Conservation (phyloP, 1,284 basidiomycete genomes). For the Pisolithus thermaeus region DNA sequence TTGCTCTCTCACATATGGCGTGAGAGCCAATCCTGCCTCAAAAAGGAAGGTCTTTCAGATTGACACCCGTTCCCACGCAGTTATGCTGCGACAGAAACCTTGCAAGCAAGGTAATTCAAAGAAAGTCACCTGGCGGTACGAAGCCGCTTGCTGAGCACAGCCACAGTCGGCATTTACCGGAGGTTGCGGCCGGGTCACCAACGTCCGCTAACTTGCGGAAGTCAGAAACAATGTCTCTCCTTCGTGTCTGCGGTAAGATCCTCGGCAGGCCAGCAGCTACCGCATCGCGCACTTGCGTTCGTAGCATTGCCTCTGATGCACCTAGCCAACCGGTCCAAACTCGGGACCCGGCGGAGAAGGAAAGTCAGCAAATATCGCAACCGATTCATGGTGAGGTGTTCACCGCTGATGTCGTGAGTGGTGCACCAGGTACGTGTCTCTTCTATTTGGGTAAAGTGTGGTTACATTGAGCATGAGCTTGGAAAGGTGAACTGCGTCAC, state of each 20-base stretch:
- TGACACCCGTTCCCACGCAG: too few species aligned
- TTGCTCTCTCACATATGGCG: too few species aligned
- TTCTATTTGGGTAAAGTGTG: not conserved
- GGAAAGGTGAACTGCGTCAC: slow-evolving; percentile 74
- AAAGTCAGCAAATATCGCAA: slow-evolving; percentile 29
- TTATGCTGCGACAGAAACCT: too few species aligned
- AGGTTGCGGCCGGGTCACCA: too few species aligned
- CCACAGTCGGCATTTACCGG: too few species aligned
- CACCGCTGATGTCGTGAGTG: slow-evolving; percentile 72
- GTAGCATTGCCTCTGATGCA: slow-evolving; percentile 16
- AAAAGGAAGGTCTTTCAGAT: too few species aligned
- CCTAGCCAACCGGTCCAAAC: slow-evolving; percentile 21
- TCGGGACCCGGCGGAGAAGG: slow-evolving; percentile 21
- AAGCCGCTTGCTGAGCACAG: too few species aligned
- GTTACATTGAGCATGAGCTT: not conserved
- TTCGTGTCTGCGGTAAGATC: slow-evolving; percentile 32
- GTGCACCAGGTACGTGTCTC: slow-evolving; percentile 60
- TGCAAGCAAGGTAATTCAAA: too few species aligned
- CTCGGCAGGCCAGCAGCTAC: slow-evolving; percentile 22
- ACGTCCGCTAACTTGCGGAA: not conserved
- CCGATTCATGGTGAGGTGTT: slow-evolving; percentile 50
- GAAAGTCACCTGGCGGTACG: too few species aligned
- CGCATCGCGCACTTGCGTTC: slow-evolving; percentile 16
- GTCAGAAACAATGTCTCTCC: slow-evolving; percentile 35
- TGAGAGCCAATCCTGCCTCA: too few species aligned